phyloP scores from a whole-genome alignment of 768 basidiomycete species.

The Ramaria sp. region DNA sequence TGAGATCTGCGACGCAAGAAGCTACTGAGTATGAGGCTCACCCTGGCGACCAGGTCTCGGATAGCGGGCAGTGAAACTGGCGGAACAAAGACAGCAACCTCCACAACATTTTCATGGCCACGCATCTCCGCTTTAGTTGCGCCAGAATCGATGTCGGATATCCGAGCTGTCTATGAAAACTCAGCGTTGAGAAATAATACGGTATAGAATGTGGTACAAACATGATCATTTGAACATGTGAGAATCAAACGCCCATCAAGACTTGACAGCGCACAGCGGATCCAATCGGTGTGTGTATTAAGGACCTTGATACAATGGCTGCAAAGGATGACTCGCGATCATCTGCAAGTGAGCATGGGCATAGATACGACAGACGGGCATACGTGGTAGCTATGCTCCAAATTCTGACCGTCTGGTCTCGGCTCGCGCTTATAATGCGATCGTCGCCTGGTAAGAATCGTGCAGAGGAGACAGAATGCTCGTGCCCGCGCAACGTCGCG shows the following conservation, averaged over 20 bases:
- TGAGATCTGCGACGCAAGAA: not conserved
- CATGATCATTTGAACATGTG: slow-evolving; percentile 84
- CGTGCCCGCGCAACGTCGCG: slow-evolving; percentile 82
- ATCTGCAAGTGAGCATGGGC: slow-evolving; percentile 1
- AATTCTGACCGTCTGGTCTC: slow-evolving; percentile 77
- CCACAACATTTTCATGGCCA: slow-evolving; percentile 85
- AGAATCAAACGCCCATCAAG: slow-evolving; percentile 65
- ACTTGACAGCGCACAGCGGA: slow-evolving; percentile 55
- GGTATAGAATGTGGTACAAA: slow-evolving; percentile 23
- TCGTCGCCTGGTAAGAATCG: slow-evolving; percentile 81
- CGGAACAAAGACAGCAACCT: slow-evolving; percentile 75
- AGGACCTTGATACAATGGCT: slow-evolving; percentile 73
- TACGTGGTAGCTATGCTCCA: slow-evolving; percentile 85
- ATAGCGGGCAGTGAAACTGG: slow-evolving; percentile 64
- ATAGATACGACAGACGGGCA: slow-evolving; percentile 19
- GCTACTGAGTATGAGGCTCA: slow-evolving; percentile 34
- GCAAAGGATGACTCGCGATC: slow-evolving; percentile 2
- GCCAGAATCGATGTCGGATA: slow-evolving; percentile 65
- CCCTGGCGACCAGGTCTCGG: slow-evolving; percentile 63
- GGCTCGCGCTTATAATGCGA: slow-evolving; percentile 73
- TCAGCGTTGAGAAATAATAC: slow-evolving; percentile 1
- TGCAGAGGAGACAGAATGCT: slow-evolving; percentile 82
- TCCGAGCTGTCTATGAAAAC: slow-evolving; percentile 51
- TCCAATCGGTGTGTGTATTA: slow-evolving; percentile 76
- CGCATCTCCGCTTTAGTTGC: slow-evolving; percentile 75